Evolutionary conservation across 495 filamentous ascomycete species (phyloP), one percentile per base, ranked within the genome.

Genomic region (Tuber brumale): DNA sequence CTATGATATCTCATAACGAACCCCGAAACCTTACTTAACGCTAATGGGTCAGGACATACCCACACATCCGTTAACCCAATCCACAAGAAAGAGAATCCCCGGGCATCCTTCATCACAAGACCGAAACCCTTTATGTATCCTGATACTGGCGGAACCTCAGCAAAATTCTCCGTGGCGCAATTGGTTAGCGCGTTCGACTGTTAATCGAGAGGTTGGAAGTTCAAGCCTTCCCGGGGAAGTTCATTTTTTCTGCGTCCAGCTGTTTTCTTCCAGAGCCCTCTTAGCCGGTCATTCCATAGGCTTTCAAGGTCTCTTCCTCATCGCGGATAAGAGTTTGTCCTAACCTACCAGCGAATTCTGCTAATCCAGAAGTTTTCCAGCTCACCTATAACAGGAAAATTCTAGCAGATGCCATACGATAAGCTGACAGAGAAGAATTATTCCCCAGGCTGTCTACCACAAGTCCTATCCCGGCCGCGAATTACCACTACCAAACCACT

Each of bases 171-270:
- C 84, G 85, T 86, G 84, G 85, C 85, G 85, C 85, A 86, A 86
- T 86, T 80, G 85, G 85, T 81, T 85, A 86, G 85, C 85, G 85
- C 85, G 85, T 86, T 81, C 81, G 85, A 86, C 85, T 86, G 85
- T 86, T 86, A 86, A 86, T 86, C 85, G 81, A 82, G 85, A 85
- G 85, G 85, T 85, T 86, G 85, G 85, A 84, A 85, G 84, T 85
- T 85, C 85, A 82, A 85, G 85, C 85, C 85, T 83, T 84, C 83
- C 84, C 85, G 85, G 76, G 76, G 76, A 77, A 77, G 76, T 51
- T 57, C 9, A 39, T 10, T 27, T 27, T 27, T 35, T 12, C 27
- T 27, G 8, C 9, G 14, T 27, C 48, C 23, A 27, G 48, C 7
- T 9, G 12, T 0, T 35, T 2, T 18, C 10, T 3, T 27, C 10